phyloP scores from a whole-genome alignment of 164 flowering plant genomes.

The Litsea cubeba region DNA sequence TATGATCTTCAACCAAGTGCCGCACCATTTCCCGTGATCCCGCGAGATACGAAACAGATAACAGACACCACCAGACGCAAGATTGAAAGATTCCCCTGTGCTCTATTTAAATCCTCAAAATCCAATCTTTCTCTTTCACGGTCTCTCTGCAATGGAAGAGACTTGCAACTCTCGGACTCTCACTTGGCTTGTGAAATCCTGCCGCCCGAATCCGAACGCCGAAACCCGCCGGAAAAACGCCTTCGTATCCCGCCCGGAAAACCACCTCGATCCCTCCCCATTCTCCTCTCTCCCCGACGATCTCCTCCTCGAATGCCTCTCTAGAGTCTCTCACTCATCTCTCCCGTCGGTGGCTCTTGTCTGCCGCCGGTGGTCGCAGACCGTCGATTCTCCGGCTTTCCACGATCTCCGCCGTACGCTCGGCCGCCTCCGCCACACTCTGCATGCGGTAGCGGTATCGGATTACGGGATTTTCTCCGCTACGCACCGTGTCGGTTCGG shows the following conservation, averaged over 20 bases:
- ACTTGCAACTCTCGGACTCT: constrained; percentile 67
- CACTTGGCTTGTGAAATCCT: constrained; percentile 81
- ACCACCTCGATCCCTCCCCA: constrained; percentile 20
- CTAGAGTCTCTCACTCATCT: constrained; percentile 51
- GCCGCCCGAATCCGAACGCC: constrained; percentile 51
- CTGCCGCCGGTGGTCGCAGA: constrained; percentile 57
- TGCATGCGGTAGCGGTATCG: constrained; percentile 41
- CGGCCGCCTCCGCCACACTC: constrained; percentile 33
- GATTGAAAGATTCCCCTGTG: neutral
- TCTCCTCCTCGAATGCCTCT: constrained; percentile 67
- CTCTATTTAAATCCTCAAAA: neutral
- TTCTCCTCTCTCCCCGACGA: constrained; percentile 71
- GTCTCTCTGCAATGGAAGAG: constrained; percentile 19
- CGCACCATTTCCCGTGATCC: neutral
- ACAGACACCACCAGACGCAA: neutral
- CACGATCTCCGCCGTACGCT: constrained; percentile 52
- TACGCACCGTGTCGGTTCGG: constrained; percentile 19
- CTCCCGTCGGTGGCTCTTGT: constrained; percentile 53
- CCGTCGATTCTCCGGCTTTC: constrained; percentile 42
- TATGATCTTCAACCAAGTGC: neutral
- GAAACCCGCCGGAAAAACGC: constrained; percentile 21
- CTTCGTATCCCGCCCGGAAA: neutral
- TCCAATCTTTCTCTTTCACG: neutral
- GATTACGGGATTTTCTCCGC: constrained; percentile 37
- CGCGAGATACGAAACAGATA: neutral